Evolutionary conservation across 2,329 filamentous ascomycete genomes (phyloP), one percentile per base, ranked within the genome.

Genomic region (Ceratocystis ficicola): DNA sequence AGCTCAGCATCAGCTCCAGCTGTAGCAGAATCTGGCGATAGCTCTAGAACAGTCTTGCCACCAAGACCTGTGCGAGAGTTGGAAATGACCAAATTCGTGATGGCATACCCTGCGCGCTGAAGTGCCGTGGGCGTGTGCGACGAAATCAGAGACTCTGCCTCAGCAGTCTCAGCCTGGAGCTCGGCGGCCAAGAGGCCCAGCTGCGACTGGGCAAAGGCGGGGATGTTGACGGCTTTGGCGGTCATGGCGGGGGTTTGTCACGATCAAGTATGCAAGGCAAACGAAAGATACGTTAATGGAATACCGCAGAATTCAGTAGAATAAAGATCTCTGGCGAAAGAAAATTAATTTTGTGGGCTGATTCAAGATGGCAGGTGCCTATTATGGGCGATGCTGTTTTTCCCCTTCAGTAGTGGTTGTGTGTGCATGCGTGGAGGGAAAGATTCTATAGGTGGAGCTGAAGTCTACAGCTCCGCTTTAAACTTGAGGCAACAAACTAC

Each of bases 51-150:
- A 0, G 89, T 90, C 69, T 90, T 89, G n/a, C 94, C 94, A 17
- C 92, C 94, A 46, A 96, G 80, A 0, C 94, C 94, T 0, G 94
- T 99, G 36, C 92, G 86, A 73, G 89, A 88, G 20, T 88, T 86
- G 10, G 82, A 79, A 44, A 95, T 78, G 41, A 83, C 77, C 7
- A 97, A 83, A 74, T 92, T 93, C 17, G 85, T 84, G 71, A 94
- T 79, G 41, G 90, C 90, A 50, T 90, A 80, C n/a, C 90, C 90
- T 5, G 88, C 88, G 67, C 87, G 85, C 72, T 89, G 83, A 12
- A 95, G 83, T 0, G 83, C 79, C 0, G 81, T 77, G 3, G 90
- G 89, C 61, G 86, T 84, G 73, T 88, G 83, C 59, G 81, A 82
- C 57, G 84, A 80, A 67, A 91, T 81, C 67, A 91, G 82, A 50